Base-by-base conservation (phyloP, 2,329 filamentous ascomycete genomes). In the Fusarium tuaranense region DNA sequence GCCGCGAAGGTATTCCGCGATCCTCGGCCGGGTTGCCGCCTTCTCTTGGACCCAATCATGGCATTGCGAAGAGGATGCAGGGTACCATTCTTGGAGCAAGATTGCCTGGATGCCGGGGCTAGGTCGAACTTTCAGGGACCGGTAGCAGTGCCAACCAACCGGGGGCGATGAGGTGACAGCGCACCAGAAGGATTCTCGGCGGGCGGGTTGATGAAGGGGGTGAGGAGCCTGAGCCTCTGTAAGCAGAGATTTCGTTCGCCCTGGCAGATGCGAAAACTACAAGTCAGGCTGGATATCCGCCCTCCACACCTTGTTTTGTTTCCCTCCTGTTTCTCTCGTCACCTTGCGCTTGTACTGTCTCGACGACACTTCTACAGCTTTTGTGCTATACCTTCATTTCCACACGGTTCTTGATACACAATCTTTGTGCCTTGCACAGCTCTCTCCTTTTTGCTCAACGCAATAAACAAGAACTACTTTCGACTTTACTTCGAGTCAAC, bases 261-360 rank as follows among this genome's bases (percentile, higher is more conserved):
- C 71, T 65, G 69, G 53, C 30, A 44, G 34, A 48, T 36, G 68
- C 67, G 70, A 78, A 79, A 78, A 79, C 75, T 79, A 79, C 78
- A 79, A 79, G 78, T 79, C 72, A 68, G 63, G 72, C 69, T 66
- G 51, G 30, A 55, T 46, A 60, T 71, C 76, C 78, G 66, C 73
- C 63, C 65, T 68, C 62, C n/a, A 55, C 51, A 62, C 63, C 65
- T 61, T 46, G 57, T 44, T 53, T 63, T 48, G 59, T 57, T 71
- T 67, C 48, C 44, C 57, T 70, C 41, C 65, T 53, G 58, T 55
- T 69, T 68, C 62, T 27, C 63, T 63, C 61, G 53, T 69, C 51
- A 74, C 68, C 63, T 69, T 70, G 67, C 68, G 58, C 58, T 58
- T 53, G 44, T 25, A 25, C 44, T 71, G 72, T 77, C 72, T 77